Percentiles rank a stretch among this genome's conserved stretches.
Conservation (phyloP, 495 filamentous ascomycete genomes). For the Penicillium simplicissimum region DNA sequence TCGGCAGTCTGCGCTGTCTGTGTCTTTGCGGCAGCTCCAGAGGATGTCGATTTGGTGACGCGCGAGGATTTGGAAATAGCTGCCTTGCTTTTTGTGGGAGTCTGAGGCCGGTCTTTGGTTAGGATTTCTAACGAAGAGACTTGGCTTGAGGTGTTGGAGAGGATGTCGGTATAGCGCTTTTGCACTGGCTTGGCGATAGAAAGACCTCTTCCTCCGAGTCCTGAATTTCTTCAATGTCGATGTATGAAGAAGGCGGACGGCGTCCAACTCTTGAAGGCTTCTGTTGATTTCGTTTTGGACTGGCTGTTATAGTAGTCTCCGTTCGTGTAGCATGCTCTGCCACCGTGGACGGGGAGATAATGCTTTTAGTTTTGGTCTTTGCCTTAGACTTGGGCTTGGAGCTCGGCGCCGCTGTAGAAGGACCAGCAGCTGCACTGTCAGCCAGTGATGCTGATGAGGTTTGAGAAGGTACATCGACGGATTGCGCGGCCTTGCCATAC, state of each 20-base stretch:
- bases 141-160: background rate
- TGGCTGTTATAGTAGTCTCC: background rate
- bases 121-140: slow-evolving; percentile 18
- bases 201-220: slow-evolving; percentile 59
- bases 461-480: background rate
- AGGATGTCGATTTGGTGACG: slow-evolving; percentile 5
- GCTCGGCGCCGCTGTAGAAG: background rate
- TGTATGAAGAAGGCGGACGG: slow-evolving; percentile 22
- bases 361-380: slow-evolving; percentile 13
- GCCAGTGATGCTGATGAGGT: background rate
- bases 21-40: background rate
- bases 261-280: background rate
- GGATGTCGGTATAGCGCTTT: slow-evolving; percentile 18
- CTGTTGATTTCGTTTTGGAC: slow-evolving; percentile 1
- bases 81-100: slow-evolving; percentile 17
- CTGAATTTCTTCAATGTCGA: slow-evolving; percentile 59
- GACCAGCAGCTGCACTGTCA: background rate
- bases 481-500: slow-evolving; percentile 20
- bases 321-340: slow-evolving; percentile 12
- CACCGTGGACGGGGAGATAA: background rate
- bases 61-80: slow-evolving; percentile 9
- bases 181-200: slow-evolving; percentile 39
- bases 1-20: slow-evolving; percentile 5
- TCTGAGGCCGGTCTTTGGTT: slow-evolving; percentile 12
- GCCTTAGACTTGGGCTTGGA: background rate